Base-by-base conservation (phyloP, 2,329 filamentous ascomycete species). In the Cladosporium austrohemisphaericum region DNA sequence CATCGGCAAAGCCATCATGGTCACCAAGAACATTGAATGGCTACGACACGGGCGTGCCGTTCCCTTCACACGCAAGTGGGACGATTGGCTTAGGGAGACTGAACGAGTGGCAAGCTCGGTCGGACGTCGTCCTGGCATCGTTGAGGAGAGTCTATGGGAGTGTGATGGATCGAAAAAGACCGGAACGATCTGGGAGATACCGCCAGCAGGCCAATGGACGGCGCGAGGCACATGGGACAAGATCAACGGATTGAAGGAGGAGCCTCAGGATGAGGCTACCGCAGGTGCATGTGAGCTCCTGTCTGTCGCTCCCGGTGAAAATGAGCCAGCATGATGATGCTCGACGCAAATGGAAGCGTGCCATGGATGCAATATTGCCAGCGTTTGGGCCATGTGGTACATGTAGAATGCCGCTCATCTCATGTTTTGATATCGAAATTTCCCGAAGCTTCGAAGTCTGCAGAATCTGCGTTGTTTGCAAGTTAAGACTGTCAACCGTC, bases 1-100 rank as follows among this genome's bases (percentile, higher is more conserved):
- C 1, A 60, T 77, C 0, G 76, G 72, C 70, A 74, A 71, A 54
- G 70, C 69, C 2, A 73, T 77, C 19, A 62, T 73, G 0, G 64
- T 76, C 6, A 72, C 70, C 2, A 71, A 73, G 43, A 65, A 61
- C 14, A 68, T 60, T 0, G 60, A 64, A 3, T 77, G 75, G 74
- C 68, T 74, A 1, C 55, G 57, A n/a, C 37, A 26, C 58, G 29
- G 29, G n/a, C 59, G 40, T n/a, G 67, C 69, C 5, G 71, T 69
- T 5, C 72, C 71, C 0, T 57, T 64, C 13, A 74, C 71, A 1
- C 45, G 43, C 1, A 67, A 66, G 1, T 75, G 72, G 72, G 55
- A 60, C 3, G 56, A 66, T 3, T 75, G 72, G 72, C 60, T 75
- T 4, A 41, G 49, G 4, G 63, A 62, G 23, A 72, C 71, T 18